Base-by-base conservation (phyloP, 1,284 basidiomycete species). In the Mycena sp. region DNA sequence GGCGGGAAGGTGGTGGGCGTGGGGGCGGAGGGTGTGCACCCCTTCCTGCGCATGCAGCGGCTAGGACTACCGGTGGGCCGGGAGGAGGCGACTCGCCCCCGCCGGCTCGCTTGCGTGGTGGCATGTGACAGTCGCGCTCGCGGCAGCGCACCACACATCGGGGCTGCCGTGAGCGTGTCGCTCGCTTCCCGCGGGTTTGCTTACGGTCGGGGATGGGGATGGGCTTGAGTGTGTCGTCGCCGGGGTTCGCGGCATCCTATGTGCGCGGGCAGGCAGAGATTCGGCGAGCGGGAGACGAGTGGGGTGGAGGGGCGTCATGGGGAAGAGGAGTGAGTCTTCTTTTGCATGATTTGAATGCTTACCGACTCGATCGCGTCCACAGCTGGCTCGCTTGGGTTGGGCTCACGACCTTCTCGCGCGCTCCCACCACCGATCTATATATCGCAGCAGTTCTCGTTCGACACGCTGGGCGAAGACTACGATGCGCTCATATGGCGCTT, bases 401-500 rank as follows among this genome's bases (percentile, higher is more conserved):
- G 72, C 83, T 96, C 16, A 90, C 91, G 48, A 94, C 92, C 0
- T 87, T 79, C 73, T 87, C 87, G 2, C 78, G 77, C 6, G 25
- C 81, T 93, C 1, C 90, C 93, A 1, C 83, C 87, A 0, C 83
- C 91, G 0, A 83, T 96, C 40, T 95, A 95, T 73, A 85, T 93
- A 14, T 87, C 89, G 0, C 91, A 92, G 67, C 93, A 95, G 66
- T 91, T 95, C 74, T 81, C 87, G 11, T 96, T 95, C 80, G 84
- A 87, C 69, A 83, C 86, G 1, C 82, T 94, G 0, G 85, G 87
- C 1, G 90, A 91, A 65, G 93, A 95, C 72, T 93, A 93, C 67
- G 91, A 92, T 68, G 88, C 90, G 0, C 86, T 93, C 11, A 82
- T 94, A 32, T 86, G 91, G 0, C 83, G 86, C 1, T 83, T 87